These are phyloP conservation scores for Scedosporium aurantiacum DNA, from an alignment of 2,329 filamentous ascomycete genomes.

Conservation along the genomic window DNA sequence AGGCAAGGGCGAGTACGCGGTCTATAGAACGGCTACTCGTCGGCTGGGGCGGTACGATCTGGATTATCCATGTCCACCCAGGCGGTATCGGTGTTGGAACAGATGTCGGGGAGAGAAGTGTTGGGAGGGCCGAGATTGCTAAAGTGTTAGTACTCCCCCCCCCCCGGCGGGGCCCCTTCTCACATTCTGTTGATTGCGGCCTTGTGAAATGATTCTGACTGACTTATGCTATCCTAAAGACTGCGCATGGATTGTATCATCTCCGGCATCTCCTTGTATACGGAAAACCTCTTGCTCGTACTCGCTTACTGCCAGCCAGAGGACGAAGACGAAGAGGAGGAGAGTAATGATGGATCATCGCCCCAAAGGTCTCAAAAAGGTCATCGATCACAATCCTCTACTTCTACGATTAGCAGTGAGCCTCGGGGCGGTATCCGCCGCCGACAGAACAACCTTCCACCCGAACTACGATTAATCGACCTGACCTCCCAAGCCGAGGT, in stretches of 20 bases:
- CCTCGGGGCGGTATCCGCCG: constrained; percentile 56
- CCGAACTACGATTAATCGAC: constrained; percentile 85
- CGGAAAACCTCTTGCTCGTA: constrained; percentile 77
- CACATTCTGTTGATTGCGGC: not conserved
- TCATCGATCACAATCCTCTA: constrained; percentile 32
- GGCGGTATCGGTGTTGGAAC: constrained; percentile 57
- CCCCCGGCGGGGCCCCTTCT: too few relatives aligned
- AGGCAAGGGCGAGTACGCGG: constrained; percentile 34
- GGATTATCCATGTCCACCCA: constrained; percentile 85
- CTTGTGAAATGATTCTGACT: not conserved
- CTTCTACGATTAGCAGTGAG: constrained; percentile 40
- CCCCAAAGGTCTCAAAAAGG: constrained; percentile 8
- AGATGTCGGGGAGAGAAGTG: constrained; percentile 56
- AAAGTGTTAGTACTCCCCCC: constrained; percentile 59
- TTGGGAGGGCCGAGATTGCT: constrained; percentile 77
- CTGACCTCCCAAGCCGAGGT: constrained; percentile 76
- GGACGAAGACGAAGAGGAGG: constrained; percentile 41
- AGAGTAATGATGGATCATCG: constrained; percentile 8
- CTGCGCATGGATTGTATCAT: constrained; percentile 96
- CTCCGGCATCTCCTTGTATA: constrained; percentile 94
- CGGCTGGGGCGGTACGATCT: constrained; percentile 92
- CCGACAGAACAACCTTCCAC: constrained; percentile 69
- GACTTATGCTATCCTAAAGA: constrained; percentile 30
- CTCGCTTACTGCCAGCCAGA: constrained; percentile 80
- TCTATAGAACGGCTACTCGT: constrained; percentile 71